Evolutionary conservation across 2,329 filamentous ascomycete genomes (phyloP).

Genomic region (Colletotrichum tropicicola): DNA sequence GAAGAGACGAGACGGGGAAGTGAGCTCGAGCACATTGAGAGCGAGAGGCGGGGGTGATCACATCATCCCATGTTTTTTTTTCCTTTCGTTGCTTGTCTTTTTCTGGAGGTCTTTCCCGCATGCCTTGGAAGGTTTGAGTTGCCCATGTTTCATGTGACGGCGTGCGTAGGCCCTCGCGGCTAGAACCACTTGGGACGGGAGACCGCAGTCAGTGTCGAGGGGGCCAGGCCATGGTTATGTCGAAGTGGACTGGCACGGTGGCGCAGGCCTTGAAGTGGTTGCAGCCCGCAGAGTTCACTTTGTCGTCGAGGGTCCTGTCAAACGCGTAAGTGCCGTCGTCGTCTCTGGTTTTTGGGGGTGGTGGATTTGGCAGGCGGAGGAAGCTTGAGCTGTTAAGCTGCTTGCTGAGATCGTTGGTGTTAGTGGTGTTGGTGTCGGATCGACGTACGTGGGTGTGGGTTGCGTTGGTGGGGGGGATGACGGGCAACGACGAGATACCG

Average conservation of each 20-base stretch:
- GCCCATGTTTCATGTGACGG: slow-evolving; percentile 5
- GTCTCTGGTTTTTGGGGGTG: not conserved
- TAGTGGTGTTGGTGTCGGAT: not conserved
- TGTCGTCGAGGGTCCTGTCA: not conserved
- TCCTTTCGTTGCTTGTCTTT: not conserved
- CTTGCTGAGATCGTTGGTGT: not conserved
- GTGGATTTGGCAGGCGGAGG: not conserved
- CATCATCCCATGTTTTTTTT: slow-evolving; percentile 8
- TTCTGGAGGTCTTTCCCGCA: no score
- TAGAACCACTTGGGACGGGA: not conserved
- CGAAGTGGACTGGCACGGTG: not conserved
- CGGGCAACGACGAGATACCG: not conserved
- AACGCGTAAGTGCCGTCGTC: slow-evolving; percentile 20
- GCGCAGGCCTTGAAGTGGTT: not conserved
- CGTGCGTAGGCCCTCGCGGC: not conserved
- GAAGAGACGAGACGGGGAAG: not conserved
- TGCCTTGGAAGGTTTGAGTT: not conserved
- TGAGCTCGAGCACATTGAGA: not conserved
- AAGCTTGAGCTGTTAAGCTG: not conserved
- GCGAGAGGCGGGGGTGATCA: not conserved
- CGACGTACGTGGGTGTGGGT: no score
- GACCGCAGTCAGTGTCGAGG: no score
- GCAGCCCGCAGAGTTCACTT: not conserved
- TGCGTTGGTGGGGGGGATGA: not conserved
- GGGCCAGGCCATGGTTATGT: not conserved